phyloP scores from a whole-genome alignment of 441 rosid genomes.

The Bruguiera hainesii region DNA sequence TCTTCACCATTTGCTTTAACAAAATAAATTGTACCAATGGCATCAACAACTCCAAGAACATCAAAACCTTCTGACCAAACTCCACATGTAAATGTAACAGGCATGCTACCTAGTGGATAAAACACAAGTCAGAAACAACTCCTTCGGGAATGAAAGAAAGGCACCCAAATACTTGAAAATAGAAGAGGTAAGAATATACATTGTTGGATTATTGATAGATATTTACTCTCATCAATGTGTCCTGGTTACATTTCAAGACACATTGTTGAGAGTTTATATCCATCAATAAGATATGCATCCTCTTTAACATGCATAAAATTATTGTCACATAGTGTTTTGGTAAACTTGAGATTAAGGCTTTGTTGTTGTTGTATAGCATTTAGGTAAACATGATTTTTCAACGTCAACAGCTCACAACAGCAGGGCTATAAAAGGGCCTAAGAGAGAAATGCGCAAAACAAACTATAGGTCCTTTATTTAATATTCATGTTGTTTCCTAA shows the following conservation, averaged over 20 bases:
- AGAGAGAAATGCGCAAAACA: too few relatives aligned
- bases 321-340: neutral
- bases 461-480: too few relatives aligned
- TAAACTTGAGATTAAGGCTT: too few relatives aligned
- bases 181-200: neutral
- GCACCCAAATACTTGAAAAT: neutral
- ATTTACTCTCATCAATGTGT: neutral
- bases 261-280: neutral
- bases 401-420: too few relatives aligned
- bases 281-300: neutral
- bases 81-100: slow-evolving; percentile 58
- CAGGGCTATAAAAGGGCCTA: too few relatives aligned
- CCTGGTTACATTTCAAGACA: neutral
- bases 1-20: slow-evolving; percentile 86
- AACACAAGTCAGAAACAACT: slow-evolving; percentile 28
- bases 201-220: too few relatives aligned
- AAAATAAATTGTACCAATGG: slow-evolving; percentile 60
- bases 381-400: too few relatives aligned
- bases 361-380: too few relatives aligned
- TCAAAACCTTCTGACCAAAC: slow-evolving; percentile 87
- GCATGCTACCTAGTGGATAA: slow-evolving; percentile 46
- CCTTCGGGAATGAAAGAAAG: slow-evolving; percentile 15
- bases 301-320: neutral
- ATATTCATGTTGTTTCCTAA: too few relatives aligned
- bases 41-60: slow-evolving; percentile 78